Evolutionary conservation across 306 rosid species (phyloP), one percentile per base, ranked within the genome.

Genomic region (Cucumis cinereus): DNA sequence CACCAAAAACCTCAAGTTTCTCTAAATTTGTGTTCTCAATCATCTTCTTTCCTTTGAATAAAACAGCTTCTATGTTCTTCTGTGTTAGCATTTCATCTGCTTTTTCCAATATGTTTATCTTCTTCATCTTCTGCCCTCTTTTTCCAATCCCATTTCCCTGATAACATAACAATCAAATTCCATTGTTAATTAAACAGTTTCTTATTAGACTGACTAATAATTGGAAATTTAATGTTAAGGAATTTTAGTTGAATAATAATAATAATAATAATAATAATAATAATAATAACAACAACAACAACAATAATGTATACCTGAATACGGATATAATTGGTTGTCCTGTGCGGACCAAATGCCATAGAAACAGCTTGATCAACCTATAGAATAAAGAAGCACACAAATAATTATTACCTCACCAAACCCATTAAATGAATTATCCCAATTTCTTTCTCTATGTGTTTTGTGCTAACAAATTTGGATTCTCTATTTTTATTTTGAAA

Each of bases 361-460:
- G 96, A 91, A 79, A 93, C 91, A 16, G 96, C 96, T 82, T 93
- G 97, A 85, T 93, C 98, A 56, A 93, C 96, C 98, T 93, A 24
- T 82, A 77, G 74, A 80, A 74, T 36, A 53, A 53, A 50, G 1
- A 22, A 74, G 45, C 23, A 68, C 56, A 77, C 79, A 79, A 78
- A 30, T 30, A 30, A 30, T 30, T 83, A 67, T 76, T 78, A 69
- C 75, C 5, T 24, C 26, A 59, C 59, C 79, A 63, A 68, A 83
- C 84, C 80, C 61, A 82, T 67, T 57, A 62, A 52, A 73, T 53
- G 22, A 36, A 52, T 38, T 17, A 24, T 57, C 57, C 63, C 83
- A 56, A 83, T 76, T 28, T 50, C 23, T 49, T 8, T 19, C 43
- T 38, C 8, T 66, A n/a, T 26, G 40, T 64, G 22, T 33, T 71